Percentiles rank a stretch among this genome's conserved stretches.
Evolutionary conservation across 257 asterid species (phyloP).

Genomic region (Solanum appendiculatum): DNA sequence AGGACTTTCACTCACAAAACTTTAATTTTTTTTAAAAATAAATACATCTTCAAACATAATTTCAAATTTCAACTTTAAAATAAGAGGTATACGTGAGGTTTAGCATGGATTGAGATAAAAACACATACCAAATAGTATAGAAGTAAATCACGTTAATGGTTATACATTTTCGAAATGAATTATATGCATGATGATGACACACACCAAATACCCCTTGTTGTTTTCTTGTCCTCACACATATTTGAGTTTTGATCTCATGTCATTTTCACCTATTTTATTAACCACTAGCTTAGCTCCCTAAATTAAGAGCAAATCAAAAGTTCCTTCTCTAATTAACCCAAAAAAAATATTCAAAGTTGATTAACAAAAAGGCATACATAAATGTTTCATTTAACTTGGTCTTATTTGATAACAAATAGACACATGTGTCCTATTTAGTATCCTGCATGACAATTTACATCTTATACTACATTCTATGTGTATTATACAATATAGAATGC

Average conservation of each 20-base stretch:
- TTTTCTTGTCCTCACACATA: too few relatives aligned
- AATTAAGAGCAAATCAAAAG: background rate
- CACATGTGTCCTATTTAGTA: too few relatives aligned
- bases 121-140: background rate
- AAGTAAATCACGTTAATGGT: background rate
- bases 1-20: too few relatives aligned
- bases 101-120: background rate
- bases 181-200: background rate
- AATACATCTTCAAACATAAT: too few relatives aligned
- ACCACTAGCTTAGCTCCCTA: background rate
- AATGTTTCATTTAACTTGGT: too few relatives aligned
- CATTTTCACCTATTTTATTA: background rate
- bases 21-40: too few relatives aligned
- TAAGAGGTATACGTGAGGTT: fast-evolving
- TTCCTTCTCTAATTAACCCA: background rate
- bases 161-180: background rate
- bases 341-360: background rate
- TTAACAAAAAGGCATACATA: background rate
- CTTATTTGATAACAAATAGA: too few relatives aligned
- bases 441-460: too few relatives aligned
- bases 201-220: too few relatives aligned
- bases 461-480: too few relatives aligned
- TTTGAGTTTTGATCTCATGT: background rate
- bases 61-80: too few relatives aligned
- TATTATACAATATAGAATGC: too few relatives aligned